Conservation (phyloP, 2,329 filamentous ascomycete species). For the Samsoniella hepiali region DNA sequence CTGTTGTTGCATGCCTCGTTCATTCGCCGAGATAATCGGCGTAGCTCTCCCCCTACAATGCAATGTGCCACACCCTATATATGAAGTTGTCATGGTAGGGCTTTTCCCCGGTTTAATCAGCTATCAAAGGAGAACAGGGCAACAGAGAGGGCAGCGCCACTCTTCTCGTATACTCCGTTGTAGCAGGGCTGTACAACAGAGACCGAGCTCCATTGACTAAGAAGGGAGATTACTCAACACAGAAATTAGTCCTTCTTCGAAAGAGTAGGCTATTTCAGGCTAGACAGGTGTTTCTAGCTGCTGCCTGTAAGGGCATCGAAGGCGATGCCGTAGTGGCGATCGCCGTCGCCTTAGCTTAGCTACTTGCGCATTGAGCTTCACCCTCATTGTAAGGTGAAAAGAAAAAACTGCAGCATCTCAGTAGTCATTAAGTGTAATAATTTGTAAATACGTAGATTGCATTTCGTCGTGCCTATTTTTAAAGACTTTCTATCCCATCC, state of each 20-base stretch:
- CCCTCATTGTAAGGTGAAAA: background rate
- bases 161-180: too few relatives aligned
- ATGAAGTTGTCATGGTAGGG: too few relatives aligned
- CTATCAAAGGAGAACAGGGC: too few relatives aligned
- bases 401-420: background rate
- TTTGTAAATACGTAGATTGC: background rate
- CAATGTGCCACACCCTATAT: too few relatives aligned
- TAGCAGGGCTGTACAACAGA: too few relatives aligned
- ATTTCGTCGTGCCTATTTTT: background rate
- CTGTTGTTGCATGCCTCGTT: background rate
- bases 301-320: background rate
- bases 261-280: too few relatives aligned
- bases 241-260: too few relatives aligned
- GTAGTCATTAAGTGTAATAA: background rate
- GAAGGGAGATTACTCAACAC: too few relatives aligned
- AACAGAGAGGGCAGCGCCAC: too few relatives aligned
- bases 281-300: too few relatives aligned
- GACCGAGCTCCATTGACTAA: too few relatives aligned
- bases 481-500: slow-evolving; percentile 6
- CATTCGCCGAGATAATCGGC: background rate
- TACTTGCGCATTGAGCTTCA: background rate
- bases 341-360: background rate
- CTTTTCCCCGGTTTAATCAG: too few relatives aligned
- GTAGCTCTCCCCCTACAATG: background rate
- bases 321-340: background rate